phyloP scores from a whole-genome alignment of 257 asterid genomes.

The Paraleonurus japonicus region DNA sequence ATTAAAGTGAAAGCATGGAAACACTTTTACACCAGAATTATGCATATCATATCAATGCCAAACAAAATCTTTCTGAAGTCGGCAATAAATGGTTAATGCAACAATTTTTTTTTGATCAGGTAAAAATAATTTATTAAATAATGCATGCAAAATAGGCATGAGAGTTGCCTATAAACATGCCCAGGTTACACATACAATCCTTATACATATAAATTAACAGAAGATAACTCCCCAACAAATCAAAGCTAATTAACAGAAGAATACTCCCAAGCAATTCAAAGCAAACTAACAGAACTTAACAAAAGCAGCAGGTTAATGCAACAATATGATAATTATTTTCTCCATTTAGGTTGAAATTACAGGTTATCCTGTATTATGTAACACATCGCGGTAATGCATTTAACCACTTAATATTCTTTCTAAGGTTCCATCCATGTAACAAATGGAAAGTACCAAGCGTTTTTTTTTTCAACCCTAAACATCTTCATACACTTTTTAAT shows the following conservation, averaged over 20 bases:
- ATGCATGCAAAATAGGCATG: no score
- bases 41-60: slow-evolving; percentile 1
- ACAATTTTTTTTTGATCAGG: no score
- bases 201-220: no score
- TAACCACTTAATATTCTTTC: background rate
- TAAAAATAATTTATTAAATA: no score
- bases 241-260: no score
- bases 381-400: background rate
- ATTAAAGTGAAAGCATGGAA: background rate
- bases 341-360: background rate
- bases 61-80: background rate
- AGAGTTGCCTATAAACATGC: no score
- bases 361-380: background rate
- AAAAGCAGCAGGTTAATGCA: background rate
- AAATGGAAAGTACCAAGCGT: background rate
- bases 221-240: no score
- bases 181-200: no score
- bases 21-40: no score
- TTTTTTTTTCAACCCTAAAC: background rate
- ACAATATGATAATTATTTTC: background rate
- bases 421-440: background rate
- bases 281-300: no score
- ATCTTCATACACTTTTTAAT: background rate
- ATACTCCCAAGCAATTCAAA: no score
- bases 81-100: background rate